Evolutionary conservation across 208 protist species (phyloP).

Genomic region (Histomonas meleagridis): DNA sequence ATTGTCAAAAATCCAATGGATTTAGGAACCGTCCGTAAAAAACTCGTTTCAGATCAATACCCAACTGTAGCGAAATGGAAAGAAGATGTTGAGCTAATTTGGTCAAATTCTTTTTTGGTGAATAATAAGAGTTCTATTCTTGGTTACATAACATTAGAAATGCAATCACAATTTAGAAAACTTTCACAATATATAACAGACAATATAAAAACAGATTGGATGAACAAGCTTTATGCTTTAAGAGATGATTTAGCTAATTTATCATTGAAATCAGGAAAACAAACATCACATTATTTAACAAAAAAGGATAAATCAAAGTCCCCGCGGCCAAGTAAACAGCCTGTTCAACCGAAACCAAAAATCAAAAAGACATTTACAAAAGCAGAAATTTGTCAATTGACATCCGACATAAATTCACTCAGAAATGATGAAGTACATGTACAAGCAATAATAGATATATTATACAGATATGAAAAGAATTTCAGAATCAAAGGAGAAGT

Average conservation of each 20-base stretch:
- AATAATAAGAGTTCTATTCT: background rate
- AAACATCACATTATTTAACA: background rate
- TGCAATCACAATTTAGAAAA: background rate
- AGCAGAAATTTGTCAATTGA: background rate
- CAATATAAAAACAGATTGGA: background rate
- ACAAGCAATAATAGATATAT: background rate
- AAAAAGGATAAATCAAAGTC: background rate
- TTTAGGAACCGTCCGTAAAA: background rate
- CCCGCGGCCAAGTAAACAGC: background rate
- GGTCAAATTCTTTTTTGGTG: background rate
- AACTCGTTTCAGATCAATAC: background rate
- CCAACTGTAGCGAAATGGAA: background rate
- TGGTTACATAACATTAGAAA: background rate
- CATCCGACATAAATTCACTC: background rate
- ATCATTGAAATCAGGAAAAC: too few species aligned
- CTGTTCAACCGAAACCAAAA: background rate
- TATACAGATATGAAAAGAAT: background rate
- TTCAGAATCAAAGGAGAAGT: background rate
- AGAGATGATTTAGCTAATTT: too few species aligned
- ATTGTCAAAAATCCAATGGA: slow-evolving; percentile 31
- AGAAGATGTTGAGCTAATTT: background rate
- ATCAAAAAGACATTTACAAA: background rate
- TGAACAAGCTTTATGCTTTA: background rate
- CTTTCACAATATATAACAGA: background rate
- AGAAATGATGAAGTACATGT: background rate